A percentile compares a stretch with the other conserved stretches of the same genome.
Conservation (phyloP, 164 flowering plant genomes). For the Hamamelis virginiana region DNA sequence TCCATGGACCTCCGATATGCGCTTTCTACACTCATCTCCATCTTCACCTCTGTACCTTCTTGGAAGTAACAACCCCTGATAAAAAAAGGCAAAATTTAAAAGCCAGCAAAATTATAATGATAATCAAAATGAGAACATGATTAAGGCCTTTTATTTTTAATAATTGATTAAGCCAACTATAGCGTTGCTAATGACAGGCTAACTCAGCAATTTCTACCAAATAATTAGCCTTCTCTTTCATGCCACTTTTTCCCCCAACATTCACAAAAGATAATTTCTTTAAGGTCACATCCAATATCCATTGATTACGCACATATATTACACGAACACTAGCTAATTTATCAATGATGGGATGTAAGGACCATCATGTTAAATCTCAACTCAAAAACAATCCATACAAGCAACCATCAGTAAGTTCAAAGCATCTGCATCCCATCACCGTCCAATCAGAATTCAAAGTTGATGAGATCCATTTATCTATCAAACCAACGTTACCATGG, state of each 20-base stretch:
- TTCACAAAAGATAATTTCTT: neutral
- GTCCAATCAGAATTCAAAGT: neutral
- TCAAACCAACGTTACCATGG: neutral
- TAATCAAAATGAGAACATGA: no score
- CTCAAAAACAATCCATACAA: neutral
- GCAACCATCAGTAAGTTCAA: neutral
- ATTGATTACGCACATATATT: neutral
- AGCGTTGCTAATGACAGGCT: neutral
- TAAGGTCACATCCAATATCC: constrained; percentile 2
- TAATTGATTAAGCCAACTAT: no score
- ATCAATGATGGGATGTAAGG: neutral
- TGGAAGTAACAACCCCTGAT: constrained; percentile 94
- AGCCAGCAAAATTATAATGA: no score
- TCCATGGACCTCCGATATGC: constrained; percentile 65
- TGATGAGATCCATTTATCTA: neutral
- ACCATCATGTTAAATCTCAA: neutral
- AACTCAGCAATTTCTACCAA: neutral
- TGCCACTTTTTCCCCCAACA: neutral
- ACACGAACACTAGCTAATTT: neutral
- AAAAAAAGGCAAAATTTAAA: neutral
- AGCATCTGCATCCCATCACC: neutral
- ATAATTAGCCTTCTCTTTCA: neutral
- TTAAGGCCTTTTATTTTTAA: no score
- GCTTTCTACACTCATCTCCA: constrained; percentile 59
- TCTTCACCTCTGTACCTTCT: constrained; percentile 61